Conservation (phyloP, 1,139 yeast species). For the Suhomyces wounanorum region DNA sequence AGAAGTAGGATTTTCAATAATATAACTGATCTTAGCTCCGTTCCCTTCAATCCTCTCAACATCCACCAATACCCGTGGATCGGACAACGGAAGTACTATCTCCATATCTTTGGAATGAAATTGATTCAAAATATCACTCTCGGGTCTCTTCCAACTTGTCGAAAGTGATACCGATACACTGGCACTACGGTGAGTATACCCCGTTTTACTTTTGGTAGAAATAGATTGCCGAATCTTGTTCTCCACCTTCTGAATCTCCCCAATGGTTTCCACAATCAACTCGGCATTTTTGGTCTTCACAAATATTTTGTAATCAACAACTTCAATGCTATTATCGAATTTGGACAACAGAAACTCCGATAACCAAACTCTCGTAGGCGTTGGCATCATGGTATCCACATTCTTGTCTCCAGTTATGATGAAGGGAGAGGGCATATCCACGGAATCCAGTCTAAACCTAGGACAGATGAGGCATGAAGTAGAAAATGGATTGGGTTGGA, state of each 20-base stretch:
- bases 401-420: slow-evolving; percentile 21
- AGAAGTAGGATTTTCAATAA: slow-evolving; percentile 74
- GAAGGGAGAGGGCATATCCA: slow-evolving; percentile 49
- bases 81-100: slow-evolving; percentile 60
- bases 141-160: slow-evolving; percentile 39
- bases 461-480: slow-evolving; percentile 7
- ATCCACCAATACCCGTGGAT: slow-evolving; percentile 63
- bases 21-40: slow-evolving; percentile 43
- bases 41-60: slow-evolving; percentile 22
- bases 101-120: slow-evolving; percentile 45
- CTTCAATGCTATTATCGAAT: slow-evolving; percentile 19
- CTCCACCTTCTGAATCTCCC: not conserved
- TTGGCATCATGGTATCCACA: slow-evolving; percentile 36
- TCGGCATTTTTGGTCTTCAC: slow-evolving; percentile 37
- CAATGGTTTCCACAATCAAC: slow-evolving; percentile 26
- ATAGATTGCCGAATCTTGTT: slow-evolving; percentile 25
- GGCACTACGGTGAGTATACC: slow-evolving; percentile 44
- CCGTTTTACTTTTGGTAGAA: slow-evolving; percentile 42
- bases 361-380: slow-evolving; percentile 51
- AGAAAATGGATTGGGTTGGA: slow-evolving; percentile 40
- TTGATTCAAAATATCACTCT: slow-evolving; percentile 21
- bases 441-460: slow-evolving; percentile 25
- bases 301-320: slow-evolving; percentile 24
- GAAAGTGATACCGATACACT: slow-evolving; percentile 27
- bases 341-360: slow-evolving; percentile 27